Percentiles rank a stretch among this genome's conserved stretches.
phyloP scores from a whole-genome alignment of 306 rosid genomes.

The Medicago arabica region DNA sequence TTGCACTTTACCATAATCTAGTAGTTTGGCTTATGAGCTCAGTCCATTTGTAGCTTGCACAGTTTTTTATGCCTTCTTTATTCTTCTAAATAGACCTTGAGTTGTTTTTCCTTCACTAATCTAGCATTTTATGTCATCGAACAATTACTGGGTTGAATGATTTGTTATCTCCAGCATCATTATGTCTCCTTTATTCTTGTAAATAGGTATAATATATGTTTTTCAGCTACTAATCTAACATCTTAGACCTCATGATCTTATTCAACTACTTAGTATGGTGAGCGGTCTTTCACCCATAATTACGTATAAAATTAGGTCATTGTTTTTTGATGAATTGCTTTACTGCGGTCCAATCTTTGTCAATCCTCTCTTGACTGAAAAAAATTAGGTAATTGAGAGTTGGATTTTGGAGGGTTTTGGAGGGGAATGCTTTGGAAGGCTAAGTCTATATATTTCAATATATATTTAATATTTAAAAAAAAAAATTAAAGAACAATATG shows the following conservation, averaged over 20 bases:
- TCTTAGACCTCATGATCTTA: neutral
- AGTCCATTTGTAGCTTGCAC: neutral
- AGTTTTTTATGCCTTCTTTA: neutral
- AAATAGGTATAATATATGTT: neutral
- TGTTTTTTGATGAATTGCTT: neutral
- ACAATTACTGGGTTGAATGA: neutral
- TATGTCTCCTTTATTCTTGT: neutral
- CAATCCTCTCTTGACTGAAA: neutral
- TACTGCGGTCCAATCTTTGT: neutral
- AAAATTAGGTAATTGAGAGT: too few relatives aligned
- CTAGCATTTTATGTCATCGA: neutral
- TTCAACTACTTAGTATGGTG: neutral
- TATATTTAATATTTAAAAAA: too few relatives aligned
- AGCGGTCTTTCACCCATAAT: neutral
- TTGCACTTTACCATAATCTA: neutral
- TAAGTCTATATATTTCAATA: too few relatives aligned
- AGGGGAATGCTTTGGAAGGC: too few relatives aligned
- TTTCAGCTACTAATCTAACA: neutral
- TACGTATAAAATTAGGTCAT: too few relatives aligned
- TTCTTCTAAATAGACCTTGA: neutral
- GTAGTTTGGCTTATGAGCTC: neutral
- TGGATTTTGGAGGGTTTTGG: too few relatives aligned
- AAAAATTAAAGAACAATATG: too few relatives aligned
- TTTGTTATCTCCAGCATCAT: neutral
- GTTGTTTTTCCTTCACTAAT: neutral